phyloP scores from a whole-genome alignment of 768 basidiomycete genomes.

The Coprinopsis strossmayeri region DNA sequence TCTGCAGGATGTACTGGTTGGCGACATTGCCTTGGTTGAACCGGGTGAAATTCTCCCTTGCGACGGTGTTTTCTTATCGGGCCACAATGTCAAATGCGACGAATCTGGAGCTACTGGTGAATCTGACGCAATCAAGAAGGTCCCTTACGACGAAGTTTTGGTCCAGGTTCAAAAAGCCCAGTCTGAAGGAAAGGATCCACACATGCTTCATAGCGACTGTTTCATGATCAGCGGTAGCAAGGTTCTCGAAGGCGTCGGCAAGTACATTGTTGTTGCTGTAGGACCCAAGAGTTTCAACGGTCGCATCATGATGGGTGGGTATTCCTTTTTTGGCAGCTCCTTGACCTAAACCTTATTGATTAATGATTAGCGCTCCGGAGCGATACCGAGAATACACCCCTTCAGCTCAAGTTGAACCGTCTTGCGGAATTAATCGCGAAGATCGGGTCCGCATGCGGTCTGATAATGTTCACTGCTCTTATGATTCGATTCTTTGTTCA shows the following conservation, averaged over 20 bases:
- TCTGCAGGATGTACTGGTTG: conserved; percentile 82
- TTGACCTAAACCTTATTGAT: conserved; percentile 1
- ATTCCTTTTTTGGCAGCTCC: background rate
- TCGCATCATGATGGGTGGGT: conserved; percentile 93
- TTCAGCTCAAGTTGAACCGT: conserved; percentile 87
- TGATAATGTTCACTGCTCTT: conserved; percentile 72
- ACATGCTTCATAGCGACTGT: conserved; percentile 70
- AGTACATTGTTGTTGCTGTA: conserved; percentile 88
- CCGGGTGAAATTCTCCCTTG: conserved; percentile 96
- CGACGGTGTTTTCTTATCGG: conserved; percentile 89
- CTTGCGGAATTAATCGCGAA: conserved; percentile 97
- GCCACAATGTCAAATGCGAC: conserved; percentile 93
- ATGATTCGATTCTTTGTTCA: conserved; percentile 96
- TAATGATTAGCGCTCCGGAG: conserved; percentile 64
- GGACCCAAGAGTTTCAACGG: conserved; percentile 94
- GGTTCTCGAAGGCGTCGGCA: conserved; percentile 90
- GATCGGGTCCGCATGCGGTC: conserved; percentile 75
- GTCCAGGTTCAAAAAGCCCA: conserved; percentile 33
- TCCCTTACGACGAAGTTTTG: conserved; percentile 69
- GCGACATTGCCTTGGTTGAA: conserved; percentile 87
- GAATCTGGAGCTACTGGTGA: conserved; percentile 97
- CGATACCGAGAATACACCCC: conserved; percentile 83
- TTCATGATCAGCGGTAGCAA: conserved; percentile 90
- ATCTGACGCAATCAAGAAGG: conserved; percentile 90
- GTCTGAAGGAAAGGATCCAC: conserved; percentile 21